These are phyloP conservation scores for Rhodotorula paludigena DNA, from an alignment of 768 basidiomycete genomes.

Conservation along the genomic window DNA sequence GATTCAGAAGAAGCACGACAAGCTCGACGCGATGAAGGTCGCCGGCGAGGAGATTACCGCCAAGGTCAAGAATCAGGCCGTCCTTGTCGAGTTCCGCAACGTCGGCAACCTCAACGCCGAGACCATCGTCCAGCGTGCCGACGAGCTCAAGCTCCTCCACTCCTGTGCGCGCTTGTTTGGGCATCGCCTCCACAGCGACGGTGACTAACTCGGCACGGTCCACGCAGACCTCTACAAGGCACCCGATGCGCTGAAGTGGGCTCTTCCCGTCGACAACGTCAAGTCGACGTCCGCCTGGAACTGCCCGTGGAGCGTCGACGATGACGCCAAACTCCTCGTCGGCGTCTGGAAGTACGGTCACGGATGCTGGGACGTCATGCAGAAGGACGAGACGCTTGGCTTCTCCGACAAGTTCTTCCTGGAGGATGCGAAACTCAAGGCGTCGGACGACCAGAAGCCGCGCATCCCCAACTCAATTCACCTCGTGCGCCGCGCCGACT, in stretches of 20 bases:
- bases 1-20: conserved; percentile 69
- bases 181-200: too few relatives aligned
- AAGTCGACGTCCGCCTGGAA: conserved; percentile 94
- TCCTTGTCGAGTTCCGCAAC: conserved; percentile 80
- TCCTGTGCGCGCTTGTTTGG: too few relatives aligned
- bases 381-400: conserved; percentile 75
- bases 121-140: conserved; percentile 81
- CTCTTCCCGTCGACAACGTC: conserved; percentile 84
- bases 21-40: conserved; percentile 66
- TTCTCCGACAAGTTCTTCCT: conserved; percentile 93
- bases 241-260: conserved; percentile 74
- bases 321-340: conserved; percentile 90
- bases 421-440: conserved; percentile 84
- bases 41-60: conserved; percentile 84
- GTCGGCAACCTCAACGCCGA: conserved; percentile 96
- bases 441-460: conserved; percentile 54
- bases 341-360: conserved; percentile 92
- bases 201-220: too few relatives aligned
- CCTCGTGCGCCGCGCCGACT: conserved; percentile 93
- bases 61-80: conserved; percentile 94
- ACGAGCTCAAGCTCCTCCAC: conserved; percentile 81
- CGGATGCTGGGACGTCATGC: conserved; percentile 94
- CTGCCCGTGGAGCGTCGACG: conserved; percentile 83
- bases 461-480: conserved; percentile 92
- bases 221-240: conserved; percentile 50